phyloP scores from a whole-genome alignment of 768 basidiomycete species.

The Plicaturopsis crispa region DNA sequence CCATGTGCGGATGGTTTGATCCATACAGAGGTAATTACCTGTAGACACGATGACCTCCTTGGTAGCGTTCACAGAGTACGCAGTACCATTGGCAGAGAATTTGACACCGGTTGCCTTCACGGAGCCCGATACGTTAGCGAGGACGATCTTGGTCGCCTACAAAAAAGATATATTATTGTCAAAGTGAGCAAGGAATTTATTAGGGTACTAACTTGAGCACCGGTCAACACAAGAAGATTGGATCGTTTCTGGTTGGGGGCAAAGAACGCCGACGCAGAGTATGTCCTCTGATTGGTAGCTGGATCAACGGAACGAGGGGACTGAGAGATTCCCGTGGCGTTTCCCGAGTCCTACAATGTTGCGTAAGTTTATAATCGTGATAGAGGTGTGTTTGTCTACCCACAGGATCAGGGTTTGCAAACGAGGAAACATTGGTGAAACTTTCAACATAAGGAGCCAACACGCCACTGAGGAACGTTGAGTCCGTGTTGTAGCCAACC shows the following conservation, averaged over 20 bases:
- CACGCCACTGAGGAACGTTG: constrained; percentile 1
- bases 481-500: constrained; percentile 1
- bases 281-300: constrained; percentile 2
- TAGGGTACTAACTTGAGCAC: constrained; percentile 17
- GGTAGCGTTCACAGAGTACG: constrained; percentile 7
- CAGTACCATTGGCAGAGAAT: constrained; percentile 20
- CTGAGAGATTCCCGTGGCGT: constrained; percentile 3
- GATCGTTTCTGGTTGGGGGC: constrained; percentile 9
- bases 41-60: constrained; percentile 18
- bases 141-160: constrained; percentile 14
- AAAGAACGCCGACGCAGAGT: constrained; percentile 11
- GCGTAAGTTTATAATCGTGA: too few relatives aligned
- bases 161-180: too few relatives aligned
- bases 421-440: too few relatives aligned
- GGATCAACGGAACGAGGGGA: background rate
- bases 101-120: constrained; percentile 35
- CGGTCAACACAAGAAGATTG: constrained; percentile 26
- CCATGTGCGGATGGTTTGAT: too few relatives aligned
- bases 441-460: too few relatives aligned
- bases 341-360: background rate
- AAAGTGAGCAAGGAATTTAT: too few relatives aligned
- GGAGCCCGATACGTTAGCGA: constrained; percentile 4
- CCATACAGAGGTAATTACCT: background rate
- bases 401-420: too few relatives aligned
- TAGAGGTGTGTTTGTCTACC: too few relatives aligned